phyloP scores from a whole-genome alignment of 441 rosid species.

The Pelargonium citronellum region DNA sequence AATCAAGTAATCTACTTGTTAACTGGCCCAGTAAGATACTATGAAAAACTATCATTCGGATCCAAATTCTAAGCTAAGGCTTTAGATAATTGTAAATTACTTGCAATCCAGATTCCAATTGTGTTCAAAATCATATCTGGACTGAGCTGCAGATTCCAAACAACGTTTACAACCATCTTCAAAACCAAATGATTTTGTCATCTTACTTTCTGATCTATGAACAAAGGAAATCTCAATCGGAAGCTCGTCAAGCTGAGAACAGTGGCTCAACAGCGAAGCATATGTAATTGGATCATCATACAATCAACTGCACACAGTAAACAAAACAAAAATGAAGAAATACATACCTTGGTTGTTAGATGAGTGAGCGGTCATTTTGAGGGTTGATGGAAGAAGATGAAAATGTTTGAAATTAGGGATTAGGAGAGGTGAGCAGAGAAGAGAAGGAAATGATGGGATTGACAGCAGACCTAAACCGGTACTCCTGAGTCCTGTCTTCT shows the following conservation, averaged over 20 bases:
- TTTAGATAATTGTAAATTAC: too few species aligned
- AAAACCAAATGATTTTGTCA: background rate
- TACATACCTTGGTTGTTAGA: background rate
- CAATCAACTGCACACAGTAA: background rate
- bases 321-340: background rate
- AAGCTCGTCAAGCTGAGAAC: background rate
- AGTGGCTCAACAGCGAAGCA: background rate
- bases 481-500: too few species aligned
- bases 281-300: background rate
- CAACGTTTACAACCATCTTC: background rate
- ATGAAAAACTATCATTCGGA: too few species aligned
- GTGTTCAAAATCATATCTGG: too few species aligned
- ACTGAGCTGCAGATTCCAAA: background rate
- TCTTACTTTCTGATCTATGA: background rate
- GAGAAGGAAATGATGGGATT: background rate
- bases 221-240: background rate
- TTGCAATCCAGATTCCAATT: too few species aligned
- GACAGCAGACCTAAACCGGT: too few species aligned
- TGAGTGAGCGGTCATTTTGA: conserved; percentile 8
- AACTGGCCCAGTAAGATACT: too few species aligned
- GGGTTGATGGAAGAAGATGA: background rate
- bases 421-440: background rate
- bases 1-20: too few species aligned
- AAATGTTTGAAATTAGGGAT: background rate
- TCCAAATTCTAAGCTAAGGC: too few species aligned